Base-by-base conservation (phyloP, 257 asterid species). In the Scutellaria galericulata region DNA sequence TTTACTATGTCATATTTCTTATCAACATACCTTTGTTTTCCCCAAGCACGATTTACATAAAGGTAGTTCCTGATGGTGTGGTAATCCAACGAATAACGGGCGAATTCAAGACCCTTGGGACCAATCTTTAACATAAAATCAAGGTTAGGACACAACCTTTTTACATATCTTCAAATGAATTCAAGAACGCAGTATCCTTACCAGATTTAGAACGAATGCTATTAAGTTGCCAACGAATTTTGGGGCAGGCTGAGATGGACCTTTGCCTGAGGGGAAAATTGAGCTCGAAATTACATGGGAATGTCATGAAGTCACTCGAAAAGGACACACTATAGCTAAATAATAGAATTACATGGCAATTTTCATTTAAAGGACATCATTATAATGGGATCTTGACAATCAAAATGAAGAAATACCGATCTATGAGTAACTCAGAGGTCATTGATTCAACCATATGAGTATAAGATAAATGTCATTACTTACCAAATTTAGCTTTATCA, bases 81-180 rank as follows among this genome's bases (percentile, higher is more conserved):
- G 83, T 94, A 91, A 78, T 94, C 99, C 80, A 91, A 77, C 59
- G 99, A 94, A 71, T 94, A 94, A 57, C 96, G 96, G 10, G 99
- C 99, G 63, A 94, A 94, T 79, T 94, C 97, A 51, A 94, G 89
- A 72, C 98, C 99, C 87, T 94, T 94, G 1, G 96, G 99, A 55
- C 97, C 99, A 70, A 94, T 79, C 98, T 94, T 79, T 68, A 75
- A 56, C 48, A 64, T 9, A 73, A 78, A 66, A 72, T 41, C n/a
- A 42, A 75, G 53, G 74, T 77, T 39, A 67, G 75, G 14, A 74
- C 6, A 46, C 18, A 73, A 45, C 42, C 51, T 35, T 67, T 31
- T 40, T 53, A 27, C n/a, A 44, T 31, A 48, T 58, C 60, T 77
- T 42, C 63, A 63, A 48, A 59, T 4, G 24, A 61, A 39, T 71